Conservation (phyloP, 1,284 basidiomycete genomes). For the Exobasidium cylindrosporum region DNA sequence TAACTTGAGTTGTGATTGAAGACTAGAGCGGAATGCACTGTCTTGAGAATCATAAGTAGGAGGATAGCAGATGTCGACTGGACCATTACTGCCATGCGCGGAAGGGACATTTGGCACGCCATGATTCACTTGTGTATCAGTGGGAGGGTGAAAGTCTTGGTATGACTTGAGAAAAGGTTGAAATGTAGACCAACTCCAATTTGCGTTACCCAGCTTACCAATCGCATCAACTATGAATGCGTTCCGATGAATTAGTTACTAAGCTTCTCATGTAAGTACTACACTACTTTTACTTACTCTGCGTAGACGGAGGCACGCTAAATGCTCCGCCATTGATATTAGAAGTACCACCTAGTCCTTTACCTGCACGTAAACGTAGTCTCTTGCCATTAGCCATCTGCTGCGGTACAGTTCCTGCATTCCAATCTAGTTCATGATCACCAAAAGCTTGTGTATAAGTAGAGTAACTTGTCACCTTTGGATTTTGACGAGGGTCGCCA, state of each 20-base stretch:
- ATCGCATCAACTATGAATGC: conserved; percentile 58
- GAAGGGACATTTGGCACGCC: conserved; percentile 59
- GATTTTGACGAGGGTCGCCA: conserved; percentile 24
- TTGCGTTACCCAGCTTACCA: conserved; percentile 58
- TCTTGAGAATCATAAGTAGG: neutral
- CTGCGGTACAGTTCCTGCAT: conserved; percentile 15
- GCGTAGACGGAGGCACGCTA: conserved; percentile 63
- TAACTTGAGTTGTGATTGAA: neutral
- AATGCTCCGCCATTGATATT: conserved; percentile 65
- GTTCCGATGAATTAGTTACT: neutral
- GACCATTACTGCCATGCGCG: conserved; percentile 62
- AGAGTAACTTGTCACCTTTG: neutral
- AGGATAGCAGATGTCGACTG: conserved; percentile 60
- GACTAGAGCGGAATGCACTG: neutral
- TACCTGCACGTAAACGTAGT: conserved; percentile 52
- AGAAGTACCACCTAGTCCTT: conserved; percentile 64
- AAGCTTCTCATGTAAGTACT: neutral
- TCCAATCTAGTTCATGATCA: neutral
- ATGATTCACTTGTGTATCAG: conserved; percentile 59
- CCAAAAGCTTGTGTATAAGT: conserved; percentile 11
- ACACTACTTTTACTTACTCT: neutral
- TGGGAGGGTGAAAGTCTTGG: conserved; percentile 63
- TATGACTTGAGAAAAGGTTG: conserved; percentile 63
- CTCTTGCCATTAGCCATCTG: conserved; percentile 50
- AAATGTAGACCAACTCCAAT: conserved; percentile 64